Evolutionary conservation across 2,329 filamentous ascomycete species (phyloP), one percentile per base, ranked within the genome.

Genomic region (Samsoniella hepiali): DNA sequence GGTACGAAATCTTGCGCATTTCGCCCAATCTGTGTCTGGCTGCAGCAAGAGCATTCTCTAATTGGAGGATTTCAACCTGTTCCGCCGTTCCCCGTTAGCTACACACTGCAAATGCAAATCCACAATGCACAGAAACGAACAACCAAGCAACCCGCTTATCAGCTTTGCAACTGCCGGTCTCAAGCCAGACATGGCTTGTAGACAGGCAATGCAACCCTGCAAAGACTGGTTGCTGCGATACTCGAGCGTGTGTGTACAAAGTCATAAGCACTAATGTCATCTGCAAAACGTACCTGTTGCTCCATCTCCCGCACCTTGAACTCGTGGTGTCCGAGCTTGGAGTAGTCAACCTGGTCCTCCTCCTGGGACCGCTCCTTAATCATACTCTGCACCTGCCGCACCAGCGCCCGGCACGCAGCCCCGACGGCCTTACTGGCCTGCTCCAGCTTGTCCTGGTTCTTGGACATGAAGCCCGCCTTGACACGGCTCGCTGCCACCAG

Each of bases 281-380:
- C 42, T 38, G 31, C 44, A 32, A 63, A 34, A 55, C 22, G 1
- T 65, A 97, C 93, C 91, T 99, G 95, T 75, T 99, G 95, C 80
- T 99, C 95, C 95, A 99, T 99, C 80, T 99, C 93, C 70, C 90
- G 86, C 58, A 97, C 93, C 84, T 99, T 99, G 83, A 99, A 98
- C 79, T 99, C 95, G 77, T 97, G 94, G 38, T 90, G 88, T 66
- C 91, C 93, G 54, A 99, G 81, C 79, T 93, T 91, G 50, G 84
- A 82, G 77, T 98, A 99, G 76, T 99, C 95, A 29, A 96, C 87
- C 58, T 85, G 82, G 62, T 97, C 93, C 42, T 94, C 91, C 66
- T 92, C 91, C 68, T 85, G 84, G 74, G 91, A 88, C 72, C 91
- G 88, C 77, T 96, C 90, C 74, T 91, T 89, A 76, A 99, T 98